Base-by-base conservation (phyloP, 179 eudicot species). In the Vitellaria paradoxa region DNA sequence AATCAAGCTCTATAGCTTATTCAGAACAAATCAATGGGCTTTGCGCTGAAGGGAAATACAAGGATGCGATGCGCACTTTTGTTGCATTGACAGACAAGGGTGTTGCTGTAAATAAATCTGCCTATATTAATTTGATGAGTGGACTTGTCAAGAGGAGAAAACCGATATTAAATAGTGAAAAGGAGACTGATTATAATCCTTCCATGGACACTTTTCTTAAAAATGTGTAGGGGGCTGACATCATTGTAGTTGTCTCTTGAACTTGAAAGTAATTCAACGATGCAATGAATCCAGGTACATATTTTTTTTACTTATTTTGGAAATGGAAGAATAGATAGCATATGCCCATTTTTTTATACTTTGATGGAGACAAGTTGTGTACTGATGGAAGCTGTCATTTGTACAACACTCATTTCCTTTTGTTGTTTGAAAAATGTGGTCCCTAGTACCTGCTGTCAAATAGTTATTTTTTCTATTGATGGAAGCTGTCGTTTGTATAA, bases 11-110 rank as follows among this genome's bases (percentile, higher is more conserved):
- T 78, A 37, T 49, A 72, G 87, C 81, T 45, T 81, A 78, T 82
- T 84, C 91, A 26, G 85, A 90, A 80, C 81, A 84, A 79, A 92
- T 93, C 21, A 72, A 80, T 40, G 74, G 85, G 77, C 84, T 93
- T 60, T 92, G 95, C 75, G 53, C 59, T 15, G 87, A 84, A 77
- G 87, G 87, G 68, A 89, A 76, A 77, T 93, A 80, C 81, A 85
- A 79, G 87, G 97, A 90, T 67, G 97, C 98, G 7, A 92, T 89
- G 97, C 83, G n/a, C 46, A 63, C 82, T 18, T 88, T 89, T 78
- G 69, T 74, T 23, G 90, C 88, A 76, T 76, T 88, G 80, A 82
- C 74, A 13, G 63, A 80, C 65, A 83, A 84, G 81, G 95, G 91
- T 74, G 65, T 87, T 53, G 37, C 81, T 71, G 50, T 92, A 20